phyloP scores from a whole-genome alignment of 2,329 filamentous ascomycete species.

The Pyricularia sp. region DNA sequence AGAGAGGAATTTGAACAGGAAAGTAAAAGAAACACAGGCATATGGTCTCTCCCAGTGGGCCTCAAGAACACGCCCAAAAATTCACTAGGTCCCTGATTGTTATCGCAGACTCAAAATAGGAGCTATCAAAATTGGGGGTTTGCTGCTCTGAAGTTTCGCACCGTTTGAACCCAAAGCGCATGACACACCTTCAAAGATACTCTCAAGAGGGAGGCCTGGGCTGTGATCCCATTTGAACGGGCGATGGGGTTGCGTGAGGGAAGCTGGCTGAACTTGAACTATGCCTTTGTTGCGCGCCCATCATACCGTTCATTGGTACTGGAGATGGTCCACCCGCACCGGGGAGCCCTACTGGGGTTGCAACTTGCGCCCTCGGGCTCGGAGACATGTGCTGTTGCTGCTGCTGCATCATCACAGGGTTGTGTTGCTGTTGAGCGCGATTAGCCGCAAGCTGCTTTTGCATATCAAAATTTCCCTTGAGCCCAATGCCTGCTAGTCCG shows the following conservation, averaged over 20 bases:
- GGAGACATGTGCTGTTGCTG: slow-evolving; percentile 4
- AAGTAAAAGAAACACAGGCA: neutral
- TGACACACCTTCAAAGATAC: no score
- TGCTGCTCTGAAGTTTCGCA: neutral
- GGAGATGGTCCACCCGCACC: slow-evolving; percentile 2
- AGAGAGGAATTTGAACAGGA: neutral
- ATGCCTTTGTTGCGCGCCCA: slow-evolving; percentile 3
- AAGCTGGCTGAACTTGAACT: slow-evolving; percentile 10
- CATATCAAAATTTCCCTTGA: slow-evolving; percentile 20
- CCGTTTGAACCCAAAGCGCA: neutral
- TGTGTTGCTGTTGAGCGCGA: slow-evolving; percentile 1
- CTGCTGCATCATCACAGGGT: slow-evolving; percentile 3
- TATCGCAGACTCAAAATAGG: neutral
- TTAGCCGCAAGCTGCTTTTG: slow-evolving; percentile 24
- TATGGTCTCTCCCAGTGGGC: neutral
- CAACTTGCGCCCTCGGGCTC: neutral
- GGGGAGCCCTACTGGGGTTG: slow-evolving; percentile 1
- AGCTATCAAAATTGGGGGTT: neutral
- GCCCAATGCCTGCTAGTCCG: slow-evolving; percentile 23
- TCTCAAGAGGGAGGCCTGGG: slow-evolving; percentile 1
- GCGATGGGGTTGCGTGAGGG: slow-evolving; percentile 1
- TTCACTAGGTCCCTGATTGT: neutral
- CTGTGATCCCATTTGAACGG: neutral
- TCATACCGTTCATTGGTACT: slow-evolving; percentile 10
- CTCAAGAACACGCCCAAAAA: neutral